Evolutionary conservation across 2,329 filamentous ascomycete genomes (phyloP), one percentile per base, ranked within the genome.

Genomic region (Trichophaea hybrida): DNA sequence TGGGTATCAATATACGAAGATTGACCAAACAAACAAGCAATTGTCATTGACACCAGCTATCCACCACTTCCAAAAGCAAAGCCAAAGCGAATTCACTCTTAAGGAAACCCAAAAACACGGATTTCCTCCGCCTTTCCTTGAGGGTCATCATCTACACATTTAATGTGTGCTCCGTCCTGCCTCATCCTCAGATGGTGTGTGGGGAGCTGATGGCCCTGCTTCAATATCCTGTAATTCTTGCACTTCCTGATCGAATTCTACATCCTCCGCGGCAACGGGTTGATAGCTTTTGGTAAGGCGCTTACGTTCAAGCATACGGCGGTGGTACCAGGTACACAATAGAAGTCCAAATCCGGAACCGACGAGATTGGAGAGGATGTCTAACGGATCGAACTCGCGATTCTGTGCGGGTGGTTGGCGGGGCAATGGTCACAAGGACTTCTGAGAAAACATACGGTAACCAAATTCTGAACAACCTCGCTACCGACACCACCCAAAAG

Each of bases 281-380:
- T 67, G 64, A 34, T 69, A 69, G 2, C 61, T 61, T 50, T 67
- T 66, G 33, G 65, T 61, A 32, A 65, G 60, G 40, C 68, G 64
- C 53, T 86, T 87, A 63, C 93, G 80, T 72, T 97, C 91, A 43
- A 97, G 76, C 89, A 97, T 97, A 61, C 93, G 84, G 70, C 86
- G 85, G 74, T 98, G 93, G 71, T 98, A 98, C 86, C 87, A 91
- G 59, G 82, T 84, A 71, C 87, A 94, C 17, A 94, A 71, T 0
- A 78, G 83, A 17, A 96, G 71, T 0, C 81, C 89, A 0, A 77
- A 75, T 12, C 86, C 73, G 64, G 86, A 91, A 46, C 93, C 93
- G 44, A 87, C 74, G 0, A 95, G 73, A 71, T 98, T 98, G 69
- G 90, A 89, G 57, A 88, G 76, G 63, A 98, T 87, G 71, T 97